phyloP scores from a whole-genome alignment of 1,139 yeast species.

The Pichia sp. region DNA sequence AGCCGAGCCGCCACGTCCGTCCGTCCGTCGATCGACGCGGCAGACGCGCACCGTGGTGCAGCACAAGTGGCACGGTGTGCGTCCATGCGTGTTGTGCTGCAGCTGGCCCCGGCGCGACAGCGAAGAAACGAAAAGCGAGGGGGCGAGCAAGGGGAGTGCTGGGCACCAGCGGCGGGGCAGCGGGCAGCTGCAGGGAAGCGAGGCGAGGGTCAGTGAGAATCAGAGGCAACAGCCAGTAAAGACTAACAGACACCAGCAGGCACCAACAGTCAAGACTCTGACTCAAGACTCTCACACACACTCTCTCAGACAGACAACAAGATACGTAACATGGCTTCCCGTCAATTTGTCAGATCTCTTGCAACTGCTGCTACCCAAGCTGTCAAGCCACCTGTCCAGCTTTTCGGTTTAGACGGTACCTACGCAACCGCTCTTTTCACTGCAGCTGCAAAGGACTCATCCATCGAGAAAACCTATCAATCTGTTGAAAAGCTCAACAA shows the following conservation, averaged over 20 bases:
- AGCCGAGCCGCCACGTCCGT: too few relatives aligned
- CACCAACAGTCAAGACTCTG: slow-evolving; percentile 22
- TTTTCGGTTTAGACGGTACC: slow-evolving; percentile 93
- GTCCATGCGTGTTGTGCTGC: too few relatives aligned
- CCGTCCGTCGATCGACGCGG: too few relatives aligned
- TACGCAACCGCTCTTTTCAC: slow-evolving; percentile 93
- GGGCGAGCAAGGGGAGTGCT: too few relatives aligned
- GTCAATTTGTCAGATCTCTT: slow-evolving; percentile 64
- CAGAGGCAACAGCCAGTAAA: too few relatives aligned
- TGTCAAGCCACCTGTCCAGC: slow-evolving; percentile 84
- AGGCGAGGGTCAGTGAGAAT: too few relatives aligned
- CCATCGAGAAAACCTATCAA: slow-evolving; percentile 64
- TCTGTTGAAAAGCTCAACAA: slow-evolving; percentile 55
- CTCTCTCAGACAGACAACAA: slow-evolving; percentile 1
- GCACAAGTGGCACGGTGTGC: too few relatives aligned
- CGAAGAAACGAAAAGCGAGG: too few relatives aligned
- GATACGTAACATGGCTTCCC: slow-evolving; percentile 44
- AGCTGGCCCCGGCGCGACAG: too few relatives aligned
- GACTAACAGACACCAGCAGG: slow-evolving; percentile 5
- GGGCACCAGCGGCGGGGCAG: too few relatives aligned
- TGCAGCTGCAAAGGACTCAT: slow-evolving; percentile 80
- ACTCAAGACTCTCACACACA: not conserved
- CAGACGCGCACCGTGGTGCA: too few relatives aligned
- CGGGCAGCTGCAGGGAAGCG: too few relatives aligned
- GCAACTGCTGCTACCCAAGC: slow-evolving; percentile 37